phyloP scores from a whole-genome alignment of 2,329 filamentous ascomycete genomes.

The Triangularia verruculosa region DNA sequence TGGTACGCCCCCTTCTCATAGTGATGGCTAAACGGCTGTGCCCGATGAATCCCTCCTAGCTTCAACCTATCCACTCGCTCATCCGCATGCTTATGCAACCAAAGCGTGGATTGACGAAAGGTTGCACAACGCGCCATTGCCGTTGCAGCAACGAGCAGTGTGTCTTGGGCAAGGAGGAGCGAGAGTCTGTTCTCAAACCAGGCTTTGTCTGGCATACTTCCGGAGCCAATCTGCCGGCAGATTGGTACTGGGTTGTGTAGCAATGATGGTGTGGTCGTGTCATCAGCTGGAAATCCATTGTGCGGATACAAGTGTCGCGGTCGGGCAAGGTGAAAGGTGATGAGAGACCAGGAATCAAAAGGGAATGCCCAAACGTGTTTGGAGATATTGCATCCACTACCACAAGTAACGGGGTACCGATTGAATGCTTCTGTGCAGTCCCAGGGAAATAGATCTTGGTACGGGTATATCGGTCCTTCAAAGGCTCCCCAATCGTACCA shows the following conservation, averaged over 20 bases:
- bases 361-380: slow-evolving; percentile 47
- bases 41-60: slow-evolving; percentile 42
- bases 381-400: slow-evolving; percentile 38
- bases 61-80: slow-evolving; percentile 32
- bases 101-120: slow-evolving; percentile 10
- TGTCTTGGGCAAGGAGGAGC: slow-evolving; percentile 8
- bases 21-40: slow-evolving; percentile 40
- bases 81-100: slow-evolving; percentile 4
- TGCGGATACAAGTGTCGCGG: slow-evolving; percentile 36
- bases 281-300: not conserved
- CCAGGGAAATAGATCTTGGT: slow-evolving; percentile 45
- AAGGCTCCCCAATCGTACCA: slow-evolving; percentile 47
- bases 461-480: slow-evolving; percentile 36
- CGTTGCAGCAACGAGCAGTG: slow-evolving; percentile 17
- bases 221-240: slow-evolving; percentile 2
- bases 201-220: not conserved
- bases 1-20: slow-evolving; percentile 30
- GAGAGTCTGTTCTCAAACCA: slow-evolving; percentile 13
- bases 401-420: slow-evolving; percentile 37
- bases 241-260: not conserved
- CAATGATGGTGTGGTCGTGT: not conserved
- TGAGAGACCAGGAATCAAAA: slow-evolving; percentile 44
- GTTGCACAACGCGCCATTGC: slow-evolving; percentile 11
- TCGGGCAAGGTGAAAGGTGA: slow-evolving; percentile 38
- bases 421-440: slow-evolving; percentile 43